Conservation (phyloP, 2,329 filamentous ascomycete species). For the Tolypocladium capitatum region DNA sequence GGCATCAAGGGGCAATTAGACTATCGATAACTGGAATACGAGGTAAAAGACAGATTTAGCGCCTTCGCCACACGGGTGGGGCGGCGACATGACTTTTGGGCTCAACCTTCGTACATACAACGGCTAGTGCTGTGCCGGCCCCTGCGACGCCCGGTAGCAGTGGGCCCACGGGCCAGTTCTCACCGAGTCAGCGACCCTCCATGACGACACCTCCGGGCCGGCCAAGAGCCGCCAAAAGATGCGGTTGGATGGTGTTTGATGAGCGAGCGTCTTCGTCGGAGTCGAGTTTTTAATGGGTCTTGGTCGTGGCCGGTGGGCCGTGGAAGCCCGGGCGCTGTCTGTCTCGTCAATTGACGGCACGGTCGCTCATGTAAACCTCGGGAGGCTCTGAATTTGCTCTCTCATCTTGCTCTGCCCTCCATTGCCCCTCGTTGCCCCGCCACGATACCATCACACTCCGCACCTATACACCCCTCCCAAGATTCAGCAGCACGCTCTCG, state of each 20-base stretch:
- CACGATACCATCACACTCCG: background rate
- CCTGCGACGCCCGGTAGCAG: background rate
- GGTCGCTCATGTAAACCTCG: background rate
- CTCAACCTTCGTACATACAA: too few species aligned
- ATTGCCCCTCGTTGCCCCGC: background rate
- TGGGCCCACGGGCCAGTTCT: background rate
- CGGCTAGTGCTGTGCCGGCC: too few species aligned
- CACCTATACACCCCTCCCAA: background rate
- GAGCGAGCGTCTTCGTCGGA: background rate
- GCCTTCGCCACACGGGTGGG: too few species aligned
- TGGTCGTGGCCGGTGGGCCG: background rate
- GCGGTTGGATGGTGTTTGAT: background rate
- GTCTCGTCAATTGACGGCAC: constrained; percentile 1
- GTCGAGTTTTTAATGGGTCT: constrained; percentile 3
- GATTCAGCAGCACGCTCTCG: background rate
- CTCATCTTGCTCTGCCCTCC: constrained; percentile 1
- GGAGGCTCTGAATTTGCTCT: background rate
- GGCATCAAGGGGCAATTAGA: too few species aligned
- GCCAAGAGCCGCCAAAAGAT: background rate
- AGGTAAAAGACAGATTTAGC: too few species aligned
- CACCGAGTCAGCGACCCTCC: constrained; percentile 1
- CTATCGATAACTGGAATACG: too few species aligned
- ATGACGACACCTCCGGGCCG: constrained; percentile 5
- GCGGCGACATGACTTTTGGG: too few species aligned
- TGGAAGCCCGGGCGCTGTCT: background rate